These are phyloP conservation scores for Neotropicomus parvogracilis DNA, from an alignment of 1,284 basidiomycete species.

Conservation along the genomic window DNA sequence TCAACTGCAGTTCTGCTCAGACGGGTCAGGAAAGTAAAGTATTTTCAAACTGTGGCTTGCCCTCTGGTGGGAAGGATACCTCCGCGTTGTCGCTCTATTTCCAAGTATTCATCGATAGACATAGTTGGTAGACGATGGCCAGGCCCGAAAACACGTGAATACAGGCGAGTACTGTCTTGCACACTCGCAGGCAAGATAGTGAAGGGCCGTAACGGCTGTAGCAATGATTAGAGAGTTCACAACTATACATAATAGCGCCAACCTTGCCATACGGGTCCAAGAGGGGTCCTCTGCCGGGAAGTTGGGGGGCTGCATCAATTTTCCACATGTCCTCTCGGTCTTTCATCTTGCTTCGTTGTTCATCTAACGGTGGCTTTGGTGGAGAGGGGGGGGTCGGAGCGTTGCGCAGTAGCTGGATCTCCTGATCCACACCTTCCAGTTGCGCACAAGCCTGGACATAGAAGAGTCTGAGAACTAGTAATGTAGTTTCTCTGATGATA, in stretches of 20 bases:
- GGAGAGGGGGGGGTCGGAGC: constrained; percentile 45
- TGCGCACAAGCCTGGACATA: constrained; percentile 71
- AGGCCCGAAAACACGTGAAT: constrained; percentile 81
- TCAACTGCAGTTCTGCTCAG: constrained; percentile 62
- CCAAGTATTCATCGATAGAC: constrained; percentile 94
- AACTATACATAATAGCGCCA: neutral
- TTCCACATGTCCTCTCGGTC: constrained; percentile 69
- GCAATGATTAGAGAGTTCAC: constrained; percentile 5
- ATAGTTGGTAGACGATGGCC: constrained; percentile 91
- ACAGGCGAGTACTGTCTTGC: constrained; percentile 66
- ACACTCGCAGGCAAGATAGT: constrained; percentile 80
- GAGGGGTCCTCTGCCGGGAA: constrained; percentile 60
- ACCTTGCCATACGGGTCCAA: constrained; percentile 78
- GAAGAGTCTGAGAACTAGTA: constrained; percentile 71
- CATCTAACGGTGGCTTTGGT: constrained; percentile 35
- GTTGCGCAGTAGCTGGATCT: constrained; percentile 66
- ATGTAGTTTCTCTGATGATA: constrained; percentile 58
- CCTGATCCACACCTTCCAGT: constrained; percentile 67
- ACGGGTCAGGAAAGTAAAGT: constrained; percentile 7
- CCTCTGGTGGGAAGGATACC: constrained; percentile 88
- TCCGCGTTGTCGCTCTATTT: constrained; percentile 79
- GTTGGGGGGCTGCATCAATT: constrained; percentile 54
- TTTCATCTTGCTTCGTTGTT: constrained; percentile 36
- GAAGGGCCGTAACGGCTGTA: constrained; percentile 79
- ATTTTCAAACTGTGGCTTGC: constrained; percentile 42